Evolutionary conservation across 306 rosid genomes (phyloP).

Genomic region (Coriaria nepalensis): DNA sequence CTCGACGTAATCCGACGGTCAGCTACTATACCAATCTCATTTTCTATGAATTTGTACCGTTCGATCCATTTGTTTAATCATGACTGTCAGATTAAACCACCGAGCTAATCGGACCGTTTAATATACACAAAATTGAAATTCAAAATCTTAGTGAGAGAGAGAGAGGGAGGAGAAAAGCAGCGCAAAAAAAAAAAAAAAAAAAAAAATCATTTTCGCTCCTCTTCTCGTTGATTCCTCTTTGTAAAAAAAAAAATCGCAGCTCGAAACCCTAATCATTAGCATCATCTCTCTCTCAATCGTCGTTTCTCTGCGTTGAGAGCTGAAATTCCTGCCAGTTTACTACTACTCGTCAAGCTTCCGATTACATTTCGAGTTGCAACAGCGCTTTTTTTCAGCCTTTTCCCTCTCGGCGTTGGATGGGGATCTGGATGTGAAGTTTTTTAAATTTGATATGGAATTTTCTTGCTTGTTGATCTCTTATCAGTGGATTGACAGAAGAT

Average conservation of each 20-base stretch:
- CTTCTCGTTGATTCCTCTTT: slow-evolving; percentile 12
- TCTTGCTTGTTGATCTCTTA: no score
- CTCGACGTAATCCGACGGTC: slow-evolving; percentile 32
- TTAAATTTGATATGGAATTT: slow-evolving; percentile 27
- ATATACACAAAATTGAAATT: slow-evolving; percentile 75
- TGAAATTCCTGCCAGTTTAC: slow-evolving; percentile 20
- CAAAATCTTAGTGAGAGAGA: slow-evolving; percentile 75
- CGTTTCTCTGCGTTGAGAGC: slow-evolving; percentile 9
- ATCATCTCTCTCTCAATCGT: slow-evolving; percentile 2
- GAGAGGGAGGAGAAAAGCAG: slow-evolving; percentile 75
- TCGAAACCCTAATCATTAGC: slow-evolving; percentile 12
- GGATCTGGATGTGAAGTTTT: slow-evolving; percentile 40
- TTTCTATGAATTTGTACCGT: slow-evolving; percentile 47
- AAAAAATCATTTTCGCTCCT: slow-evolving; percentile 28
- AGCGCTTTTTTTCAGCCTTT: slow-evolving; percentile 9
- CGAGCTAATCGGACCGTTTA: slow-evolving; percentile 45
- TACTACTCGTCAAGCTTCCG: slow-evolving; percentile 17
- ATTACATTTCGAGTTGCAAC: slow-evolving; percentile 31
- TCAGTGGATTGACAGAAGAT: no score
- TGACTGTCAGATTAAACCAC: slow-evolving; percentile 30
- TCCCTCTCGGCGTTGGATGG: slow-evolving; percentile 8
- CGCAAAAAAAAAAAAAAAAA: slow-evolving; percentile 15
- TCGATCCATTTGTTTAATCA: neutral
- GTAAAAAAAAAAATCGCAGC: slow-evolving; percentile 13
- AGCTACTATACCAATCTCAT: slow-evolving; percentile 3